Evolutionary conservation across 148 eudicot genomes (phyloP), one percentile per base, ranked within the genome.

Genomic region (Vaccinium darrowii): DNA sequence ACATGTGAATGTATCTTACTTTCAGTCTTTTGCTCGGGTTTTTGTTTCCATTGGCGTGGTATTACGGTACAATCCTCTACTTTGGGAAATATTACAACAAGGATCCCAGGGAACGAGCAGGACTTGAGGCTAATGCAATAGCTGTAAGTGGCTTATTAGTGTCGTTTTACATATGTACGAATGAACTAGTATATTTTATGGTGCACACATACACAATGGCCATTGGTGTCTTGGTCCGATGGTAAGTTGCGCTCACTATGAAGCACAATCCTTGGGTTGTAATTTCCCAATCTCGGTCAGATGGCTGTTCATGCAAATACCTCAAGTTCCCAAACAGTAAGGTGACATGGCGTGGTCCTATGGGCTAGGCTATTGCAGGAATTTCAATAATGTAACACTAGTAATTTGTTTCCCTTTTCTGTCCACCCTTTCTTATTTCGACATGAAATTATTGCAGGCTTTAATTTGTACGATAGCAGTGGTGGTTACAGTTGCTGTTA

Each of bases 31-130:
- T 94, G 82, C 85, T 94, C 76, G 97, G 97, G 67, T 91, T 94
- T 79, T 74, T 90, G 33, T 85, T 88, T 60, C 97, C 97, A n/a
- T 75, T 91, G 72, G 85, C 88, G 88, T 94, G 97, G 97, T 92
- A 91, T 85, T 92, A 86, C 83, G 97, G 89, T 47, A 88, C 95
- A 82, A 76, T 92, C 75, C 92, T 92, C 60, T 92, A 94, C 90
- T 87, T 92, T 58, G 87, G 91, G 87, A 91, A 87, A 52, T 92
- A 93, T 91, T 92, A 92, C 85, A 90, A 47, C 69, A 90, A 81
- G 86, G 95, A 93, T 85, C 95, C 95, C 76, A 91, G 95, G 88
- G 95, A 93, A 88, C 90, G 95, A 54, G 81, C 90, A 83, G 95
- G 95, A 84, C 91, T 93, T 71, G 94, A 94, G 60, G 86, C 92